These are phyloP conservation scores for Lactarius quietus DNA, from an alignment of 768 basidiomycete species.

Conservation along the genomic window DNA sequence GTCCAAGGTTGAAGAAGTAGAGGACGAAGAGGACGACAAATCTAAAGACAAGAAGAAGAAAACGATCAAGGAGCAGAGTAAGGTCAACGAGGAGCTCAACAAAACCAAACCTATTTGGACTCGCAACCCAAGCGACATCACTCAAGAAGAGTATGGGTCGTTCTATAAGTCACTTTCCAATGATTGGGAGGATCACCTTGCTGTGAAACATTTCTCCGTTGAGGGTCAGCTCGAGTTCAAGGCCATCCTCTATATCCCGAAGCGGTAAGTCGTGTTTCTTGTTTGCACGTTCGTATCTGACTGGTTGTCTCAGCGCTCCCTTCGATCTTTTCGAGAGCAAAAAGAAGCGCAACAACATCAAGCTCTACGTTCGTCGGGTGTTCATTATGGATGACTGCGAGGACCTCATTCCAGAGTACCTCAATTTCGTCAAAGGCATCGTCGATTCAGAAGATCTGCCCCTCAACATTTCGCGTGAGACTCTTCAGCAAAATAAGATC, in stretches of 20 bases:
- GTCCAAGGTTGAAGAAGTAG: constrained; percentile 68
- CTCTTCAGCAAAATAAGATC: constrained; percentile 99
- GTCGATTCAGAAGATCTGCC: constrained; percentile 99
- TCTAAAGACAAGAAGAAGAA: constrained; percentile 84
- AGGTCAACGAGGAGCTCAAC: constrained; percentile 96
- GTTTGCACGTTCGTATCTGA: constrained; percentile 19
- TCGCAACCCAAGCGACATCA: constrained; percentile 94
- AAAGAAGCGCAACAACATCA: constrained; percentile 99
- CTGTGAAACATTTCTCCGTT: constrained; percentile 99
- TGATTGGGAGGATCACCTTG: constrained; percentile 99
- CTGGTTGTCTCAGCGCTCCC: constrained; percentile 61
- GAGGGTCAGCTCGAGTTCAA: constrained; percentile 99
- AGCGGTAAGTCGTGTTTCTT: constrained; percentile 56
- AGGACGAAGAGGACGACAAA: constrained; percentile 67
- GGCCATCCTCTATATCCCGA: constrained; percentile 96
- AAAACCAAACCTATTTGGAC: constrained; percentile 99
- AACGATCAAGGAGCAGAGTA: constrained; percentile 86
- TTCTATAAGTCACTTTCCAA: constrained; percentile 99
- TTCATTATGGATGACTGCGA: constrained; percentile 99
- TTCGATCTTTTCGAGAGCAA: constrained; percentile 99
- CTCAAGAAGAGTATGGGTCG: constrained; percentile 83
- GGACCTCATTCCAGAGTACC: constrained; percentile 98
- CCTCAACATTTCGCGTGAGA: constrained; percentile 99
- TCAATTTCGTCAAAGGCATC: constrained; percentile 99
- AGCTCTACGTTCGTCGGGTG: constrained; percentile 99